Percentiles rank a stretch among this genome's conserved stretches.
Conservation (phyloP, 345 rosid genomes). For the Camelina hispida region DNA sequence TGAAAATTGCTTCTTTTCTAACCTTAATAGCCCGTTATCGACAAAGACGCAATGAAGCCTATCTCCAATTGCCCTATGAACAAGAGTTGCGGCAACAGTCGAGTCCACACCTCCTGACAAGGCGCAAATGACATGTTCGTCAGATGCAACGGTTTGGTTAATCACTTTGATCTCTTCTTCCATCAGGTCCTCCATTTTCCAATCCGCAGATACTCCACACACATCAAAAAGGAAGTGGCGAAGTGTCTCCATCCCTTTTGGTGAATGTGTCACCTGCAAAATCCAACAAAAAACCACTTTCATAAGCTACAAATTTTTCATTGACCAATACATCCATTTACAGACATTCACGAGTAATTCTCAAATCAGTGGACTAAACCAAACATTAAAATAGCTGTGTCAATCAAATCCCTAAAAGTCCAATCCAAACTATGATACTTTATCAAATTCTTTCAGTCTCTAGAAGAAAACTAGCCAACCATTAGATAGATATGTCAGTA, state of each 20-base stretch:
- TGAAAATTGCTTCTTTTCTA: constrained; percentile 6
- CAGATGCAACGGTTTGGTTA: constrained; percentile 64
- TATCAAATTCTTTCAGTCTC: neutral
- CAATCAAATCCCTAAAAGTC: neutral
- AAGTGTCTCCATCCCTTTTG: constrained; percentile 92
- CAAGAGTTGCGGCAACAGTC: constrained; percentile 97
- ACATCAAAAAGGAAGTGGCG: constrained; percentile 73
- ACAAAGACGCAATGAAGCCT: constrained; percentile 98
- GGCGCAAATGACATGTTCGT: constrained; percentile 94
- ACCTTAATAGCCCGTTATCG: constrained; percentile 94
- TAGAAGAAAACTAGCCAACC: neutral
- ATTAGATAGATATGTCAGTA: neutral
- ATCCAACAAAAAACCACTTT: constrained; percentile 5
- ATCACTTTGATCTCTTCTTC: constrained; percentile 89
- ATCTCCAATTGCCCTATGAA: constrained; percentile 91
- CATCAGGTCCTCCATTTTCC: constrained; percentile 92
- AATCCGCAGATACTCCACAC: constrained; percentile 74
- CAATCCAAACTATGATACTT: neutral
- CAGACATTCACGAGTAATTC: neutral
- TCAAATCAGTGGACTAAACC: constrained; percentile 3
- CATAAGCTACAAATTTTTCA: neutral
- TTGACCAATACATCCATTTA: neutral
- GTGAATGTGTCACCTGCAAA: constrained; percentile 87
- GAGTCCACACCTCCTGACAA: constrained; percentile 98
- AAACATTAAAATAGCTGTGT: neutral